Conservation (phyloP, 106 monocot species). For the Narthecium ossifragum region DNA sequence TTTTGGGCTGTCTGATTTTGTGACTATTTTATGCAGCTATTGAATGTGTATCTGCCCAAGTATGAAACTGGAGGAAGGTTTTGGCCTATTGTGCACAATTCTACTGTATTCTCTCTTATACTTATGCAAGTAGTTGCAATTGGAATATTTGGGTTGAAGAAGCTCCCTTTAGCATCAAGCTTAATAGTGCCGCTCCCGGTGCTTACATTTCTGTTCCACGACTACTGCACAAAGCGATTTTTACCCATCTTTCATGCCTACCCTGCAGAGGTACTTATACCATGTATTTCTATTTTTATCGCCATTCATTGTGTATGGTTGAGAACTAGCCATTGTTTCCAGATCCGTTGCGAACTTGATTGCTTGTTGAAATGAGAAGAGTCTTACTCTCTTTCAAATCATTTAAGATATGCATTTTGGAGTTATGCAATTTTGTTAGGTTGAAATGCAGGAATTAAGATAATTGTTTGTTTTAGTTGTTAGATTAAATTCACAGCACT, state of each 20-base stretch:
- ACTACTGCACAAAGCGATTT: slow-evolving; percentile 85
- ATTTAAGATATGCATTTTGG: too few species aligned
- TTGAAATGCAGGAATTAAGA: too few species aligned
- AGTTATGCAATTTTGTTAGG: too few species aligned
- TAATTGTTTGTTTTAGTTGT: too few species aligned
- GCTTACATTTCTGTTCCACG: slow-evolving; percentile 81
- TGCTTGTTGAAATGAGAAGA: too few species aligned
- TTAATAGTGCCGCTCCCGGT: slow-evolving; percentile 81
- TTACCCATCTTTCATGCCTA: slow-evolving; percentile 62
- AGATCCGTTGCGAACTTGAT: too few species aligned
- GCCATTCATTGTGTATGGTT: too few species aligned
- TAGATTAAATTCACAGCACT: too few species aligned
- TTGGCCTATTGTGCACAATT: slow-evolving; percentile 86
- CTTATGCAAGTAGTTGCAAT: slow-evolving; percentile 88
- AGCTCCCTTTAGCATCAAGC: slow-evolving; percentile 70
- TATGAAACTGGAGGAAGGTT: slow-evolving; percentile 90
- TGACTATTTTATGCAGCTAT: slow-evolving; percentile 46
- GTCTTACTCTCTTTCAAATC: too few species aligned
- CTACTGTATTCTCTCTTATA: slow-evolving; percentile 81
- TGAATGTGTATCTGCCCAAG: slow-evolving; percentile 81
- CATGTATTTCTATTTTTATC: too few species aligned
- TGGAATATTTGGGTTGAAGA: slow-evolving; percentile 91
- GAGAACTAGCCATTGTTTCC: too few species aligned
- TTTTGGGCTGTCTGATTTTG: neutral
- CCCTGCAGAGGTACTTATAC: slow-evolving; percentile 70